A percentile compares a stretch with the other conserved stretches of the same genome.
Conservation (phyloP, 129 eudicot species). For the Flaveria trinervia region DNA sequence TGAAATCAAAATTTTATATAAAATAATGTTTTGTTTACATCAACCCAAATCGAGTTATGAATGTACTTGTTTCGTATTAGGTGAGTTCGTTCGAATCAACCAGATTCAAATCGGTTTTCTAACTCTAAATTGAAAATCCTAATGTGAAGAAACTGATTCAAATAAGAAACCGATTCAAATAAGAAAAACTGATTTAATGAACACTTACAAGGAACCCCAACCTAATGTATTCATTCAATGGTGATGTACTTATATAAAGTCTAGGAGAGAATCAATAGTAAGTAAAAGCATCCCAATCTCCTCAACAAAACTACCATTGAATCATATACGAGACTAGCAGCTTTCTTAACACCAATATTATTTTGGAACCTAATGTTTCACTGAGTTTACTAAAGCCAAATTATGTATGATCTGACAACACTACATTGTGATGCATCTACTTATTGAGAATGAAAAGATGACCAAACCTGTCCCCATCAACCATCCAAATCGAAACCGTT, state of each 20-base stretch:
- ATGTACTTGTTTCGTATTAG: neutral
- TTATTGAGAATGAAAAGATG: conserved; percentile 23
- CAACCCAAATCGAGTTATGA: no score
- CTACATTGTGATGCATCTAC: neutral
- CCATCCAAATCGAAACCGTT: conserved; percentile 33
- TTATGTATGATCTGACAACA: neutral
- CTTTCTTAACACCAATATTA: conserved; percentile 11
- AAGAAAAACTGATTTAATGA: neutral
- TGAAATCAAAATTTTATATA: no score
- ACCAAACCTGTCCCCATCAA: conserved; percentile 31
- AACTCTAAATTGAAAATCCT: neutral
- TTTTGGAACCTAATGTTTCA: neutral
- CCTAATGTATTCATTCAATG: neutral
- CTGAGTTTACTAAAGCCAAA: conserved; percentile 6
- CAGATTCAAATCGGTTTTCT: neutral
- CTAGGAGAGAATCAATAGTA: neutral
- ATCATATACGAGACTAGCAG: conserved; percentile 8
- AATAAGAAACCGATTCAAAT: neutral
- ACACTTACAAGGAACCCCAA: neutral
- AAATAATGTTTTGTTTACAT: no score
- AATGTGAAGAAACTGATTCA: neutral
- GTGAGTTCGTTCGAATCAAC: neutral
- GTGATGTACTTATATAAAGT: neutral
- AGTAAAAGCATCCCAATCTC: neutral
- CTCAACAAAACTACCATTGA: neutral